A percentile compares a stretch with the other conserved stretches of the same genome.
phyloP scores from a whole-genome alignment of 176 grass and related monocot species.

The Thalia dealbata region DNA sequence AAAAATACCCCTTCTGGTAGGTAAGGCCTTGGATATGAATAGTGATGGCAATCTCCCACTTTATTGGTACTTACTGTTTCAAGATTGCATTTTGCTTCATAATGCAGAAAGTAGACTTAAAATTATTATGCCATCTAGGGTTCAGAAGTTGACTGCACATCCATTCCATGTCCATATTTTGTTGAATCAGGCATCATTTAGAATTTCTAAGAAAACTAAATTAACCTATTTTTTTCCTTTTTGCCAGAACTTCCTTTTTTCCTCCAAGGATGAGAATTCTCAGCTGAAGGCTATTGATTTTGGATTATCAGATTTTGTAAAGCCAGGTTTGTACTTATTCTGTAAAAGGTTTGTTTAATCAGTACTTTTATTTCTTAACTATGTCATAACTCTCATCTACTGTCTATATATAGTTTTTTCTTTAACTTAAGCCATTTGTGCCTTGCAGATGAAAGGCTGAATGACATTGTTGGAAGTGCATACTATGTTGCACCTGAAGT shows the following conservation, averaged over 20 bases:
- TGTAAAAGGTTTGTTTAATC: neutral
- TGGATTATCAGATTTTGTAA: constrained; percentile 76
- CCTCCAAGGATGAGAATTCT: constrained; percentile 63
- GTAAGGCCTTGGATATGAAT: too few relatives aligned
- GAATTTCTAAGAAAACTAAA: too few relatives aligned
- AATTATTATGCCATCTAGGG: too few relatives aligned
- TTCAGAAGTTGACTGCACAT: too few relatives aligned
- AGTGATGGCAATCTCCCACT: too few relatives aligned
- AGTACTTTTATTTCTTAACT: constrained; percentile 7
- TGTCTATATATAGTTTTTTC: neutral
- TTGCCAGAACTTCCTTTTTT: constrained; percentile 77
- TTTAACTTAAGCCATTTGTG: neutral
- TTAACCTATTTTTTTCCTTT: neutral
- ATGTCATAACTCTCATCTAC: neutral
- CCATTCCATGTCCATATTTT: too few relatives aligned
- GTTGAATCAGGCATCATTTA: too few relatives aligned
- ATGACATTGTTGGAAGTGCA: constrained; percentile 35
- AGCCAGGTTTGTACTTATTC: constrained; percentile 50
- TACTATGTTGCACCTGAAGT: constrained; percentile 34
- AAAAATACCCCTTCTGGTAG: too few relatives aligned
- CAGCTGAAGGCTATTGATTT: constrained; percentile 75
- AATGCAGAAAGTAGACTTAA: too few relatives aligned
- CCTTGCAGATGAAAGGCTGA: constrained; percentile 62
- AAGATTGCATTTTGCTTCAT: too few relatives aligned
- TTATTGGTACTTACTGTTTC: too few relatives aligned